Percentiles rank a stretch among this genome's conserved stretches.
Conservation (phyloP, 2,329 filamentous ascomycete species). For the Fusarium compactum region DNA sequence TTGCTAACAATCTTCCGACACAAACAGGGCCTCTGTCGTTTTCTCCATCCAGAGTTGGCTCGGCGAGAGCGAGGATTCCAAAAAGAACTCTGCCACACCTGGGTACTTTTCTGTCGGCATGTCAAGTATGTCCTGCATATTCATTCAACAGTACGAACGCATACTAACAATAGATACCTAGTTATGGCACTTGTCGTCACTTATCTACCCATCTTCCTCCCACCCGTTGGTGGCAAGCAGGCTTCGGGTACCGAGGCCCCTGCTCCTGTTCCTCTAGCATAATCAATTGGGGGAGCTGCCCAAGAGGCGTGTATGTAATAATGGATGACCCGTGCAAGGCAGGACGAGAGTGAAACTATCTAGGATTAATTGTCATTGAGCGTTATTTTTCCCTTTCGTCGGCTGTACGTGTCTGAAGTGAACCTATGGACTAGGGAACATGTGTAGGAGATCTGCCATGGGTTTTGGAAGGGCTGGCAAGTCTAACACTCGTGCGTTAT, state of each 20-base stretch:
- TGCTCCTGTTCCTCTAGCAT: slow-evolving; percentile 36
- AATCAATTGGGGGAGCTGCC: not conserved
- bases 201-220: slow-evolving; percentile 65
- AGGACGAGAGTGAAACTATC: not conserved
- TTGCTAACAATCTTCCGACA: slow-evolving; percentile 13
- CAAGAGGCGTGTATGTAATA: slow-evolving; percentile 14
- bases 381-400: slow-evolving; percentile 13
- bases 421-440: not conserved
- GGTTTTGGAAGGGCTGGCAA: slow-evolving; percentile 15
- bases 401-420: not conserved
- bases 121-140: slow-evolving; percentile 69
- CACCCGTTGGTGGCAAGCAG: slow-evolving; percentile 50
- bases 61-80: slow-evolving; percentile 76
- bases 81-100: slow-evolving; percentile 75
- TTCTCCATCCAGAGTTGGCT: slow-evolving; percentile 83
- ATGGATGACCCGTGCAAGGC: not conserved
- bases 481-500: not conserved
- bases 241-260: slow-evolving; percentile 53
- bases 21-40: slow-evolving; percentile 76
- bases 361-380: slow-evolving; percentile 18
- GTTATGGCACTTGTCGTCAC: slow-evolving; percentile 70
- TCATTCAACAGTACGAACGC: not conserved
- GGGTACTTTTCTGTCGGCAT: slow-evolving; percentile 79
- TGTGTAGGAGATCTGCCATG: slow-evolving; percentile 2
- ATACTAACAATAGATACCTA: slow-evolving; percentile 50